Conservation (phyloP, 192 early-diverging fungal genomes). For the Rhizoclosmatium sp. region DNA sequence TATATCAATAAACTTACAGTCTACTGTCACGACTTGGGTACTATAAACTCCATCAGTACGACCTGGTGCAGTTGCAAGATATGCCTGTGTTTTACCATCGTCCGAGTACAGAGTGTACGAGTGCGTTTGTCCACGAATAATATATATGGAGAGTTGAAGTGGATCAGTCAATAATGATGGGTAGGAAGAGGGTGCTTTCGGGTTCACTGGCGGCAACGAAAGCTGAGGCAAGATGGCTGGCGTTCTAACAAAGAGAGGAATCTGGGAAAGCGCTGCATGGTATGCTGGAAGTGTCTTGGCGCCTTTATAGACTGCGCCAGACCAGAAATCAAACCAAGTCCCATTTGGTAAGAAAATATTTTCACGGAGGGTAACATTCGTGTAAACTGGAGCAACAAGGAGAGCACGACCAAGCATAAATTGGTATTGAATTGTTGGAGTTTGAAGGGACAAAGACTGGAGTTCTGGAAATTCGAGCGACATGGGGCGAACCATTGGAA, state of each 20-base stretch:
- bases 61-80: background rate
- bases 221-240: conserved; percentile 14
- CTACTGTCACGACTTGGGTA: conserved; percentile 8
- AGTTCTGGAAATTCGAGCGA: conserved; percentile 15
- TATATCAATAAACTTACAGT: background rate
- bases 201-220: background rate
- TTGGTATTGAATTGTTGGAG: conserved; percentile 56
- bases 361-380: conserved; percentile 38
- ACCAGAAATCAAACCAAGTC: conserved; percentile 32
- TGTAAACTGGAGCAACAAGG: conserved; percentile 22
- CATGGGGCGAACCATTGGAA: conserved; percentile 8
- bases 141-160: background rate
- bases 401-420: conserved; percentile 7
- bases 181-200: background rate
- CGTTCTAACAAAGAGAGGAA: conserved; percentile 22
- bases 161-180: background rate
- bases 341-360: conserved; percentile 26
- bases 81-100: background rate
- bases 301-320: background rate
- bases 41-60: background rate
- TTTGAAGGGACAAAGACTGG: background rate
- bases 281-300: conserved; percentile 8
- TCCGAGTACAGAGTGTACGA: conserved; percentile 14
- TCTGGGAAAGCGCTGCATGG: background rate
- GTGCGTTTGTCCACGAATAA: background rate